These are phyloP conservation scores for Pseudohalonectria lignicola DNA, from an alignment of 2,329 filamentous ascomycete genomes.

Conservation along the genomic window DNA sequence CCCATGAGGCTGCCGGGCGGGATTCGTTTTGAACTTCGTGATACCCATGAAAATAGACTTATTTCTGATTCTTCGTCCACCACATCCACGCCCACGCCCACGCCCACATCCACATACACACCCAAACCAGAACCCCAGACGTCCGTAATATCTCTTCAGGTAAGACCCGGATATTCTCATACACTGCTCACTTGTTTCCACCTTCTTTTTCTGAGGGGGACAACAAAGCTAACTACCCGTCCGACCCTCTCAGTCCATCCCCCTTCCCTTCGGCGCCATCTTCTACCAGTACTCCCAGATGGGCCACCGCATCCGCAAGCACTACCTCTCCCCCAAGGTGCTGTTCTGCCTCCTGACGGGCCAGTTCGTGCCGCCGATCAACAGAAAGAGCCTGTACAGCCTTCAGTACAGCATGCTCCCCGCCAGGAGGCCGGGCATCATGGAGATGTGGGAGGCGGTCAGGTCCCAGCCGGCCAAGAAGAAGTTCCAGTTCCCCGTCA, in stretches of 20 bases:
- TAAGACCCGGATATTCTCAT: slow-evolving; percentile 22
- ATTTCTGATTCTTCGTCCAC: slow-evolving; percentile 10
- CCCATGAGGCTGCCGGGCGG: slow-evolving; percentile 79
- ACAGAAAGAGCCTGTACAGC: slow-evolving; percentile 88
- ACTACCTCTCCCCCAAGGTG: slow-evolving; percentile 85
- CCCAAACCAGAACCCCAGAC: slow-evolving; percentile 55
- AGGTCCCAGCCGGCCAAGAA: slow-evolving; percentile 37
- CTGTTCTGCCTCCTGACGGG: slow-evolving; percentile 81
- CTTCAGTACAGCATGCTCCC: slow-evolving; percentile 98
- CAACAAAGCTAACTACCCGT: slow-evolving; percentile 5
- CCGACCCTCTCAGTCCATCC: slow-evolving; percentile 54
- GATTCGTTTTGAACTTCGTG: slow-evolving; percentile 80
- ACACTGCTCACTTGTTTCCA: too few species aligned
- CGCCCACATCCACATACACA: too few species aligned
- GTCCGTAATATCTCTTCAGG: slow-evolving; percentile 80
- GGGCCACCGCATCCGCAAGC: slow-evolving; percentile 80
- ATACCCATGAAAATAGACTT: slow-evolving; percentile 47
- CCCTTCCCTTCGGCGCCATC: slow-evolving; percentile 83
- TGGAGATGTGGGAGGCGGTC: slow-evolving; percentile 74
- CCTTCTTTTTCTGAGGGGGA: not conserved
- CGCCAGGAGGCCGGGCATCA: slow-evolving; percentile 64
- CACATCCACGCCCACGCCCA: slow-evolving; percentile 25
- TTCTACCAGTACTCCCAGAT: slow-evolving; percentile 97
- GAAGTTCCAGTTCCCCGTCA: slow-evolving; percentile 24
- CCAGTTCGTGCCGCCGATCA: slow-evolving; percentile 88